These are phyloP conservation scores for Pelargonium myrrhifolium DNA, from an alignment of 441 rosid species.

Conservation along the genomic window DNA sequence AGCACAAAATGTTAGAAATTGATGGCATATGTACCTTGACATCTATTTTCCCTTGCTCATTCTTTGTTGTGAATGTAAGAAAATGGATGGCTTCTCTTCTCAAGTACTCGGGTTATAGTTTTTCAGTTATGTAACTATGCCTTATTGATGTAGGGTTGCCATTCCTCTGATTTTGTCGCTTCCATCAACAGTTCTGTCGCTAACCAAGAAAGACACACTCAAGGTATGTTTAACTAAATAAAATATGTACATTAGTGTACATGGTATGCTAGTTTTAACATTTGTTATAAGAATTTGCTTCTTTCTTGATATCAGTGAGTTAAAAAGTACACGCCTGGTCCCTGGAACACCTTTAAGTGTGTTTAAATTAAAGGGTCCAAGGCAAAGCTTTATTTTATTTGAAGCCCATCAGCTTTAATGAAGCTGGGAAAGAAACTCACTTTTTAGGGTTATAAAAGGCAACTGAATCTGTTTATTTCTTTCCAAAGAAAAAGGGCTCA, in stretches of 20 bases:
- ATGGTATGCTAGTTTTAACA: neutral
- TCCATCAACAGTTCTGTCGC: slow-evolving; percentile 72
- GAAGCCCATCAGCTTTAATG: too few species aligned
- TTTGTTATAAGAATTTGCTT: neutral
- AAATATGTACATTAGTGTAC: neutral
- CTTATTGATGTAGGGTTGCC: slow-evolving; percentile 47
- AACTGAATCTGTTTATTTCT: too few species aligned
- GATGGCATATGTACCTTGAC: neutral
- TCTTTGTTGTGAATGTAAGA: too few species aligned
- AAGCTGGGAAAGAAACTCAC: too few species aligned
- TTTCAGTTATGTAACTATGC: neutral
- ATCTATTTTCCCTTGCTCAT: too few species aligned
- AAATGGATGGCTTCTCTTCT: neutral
- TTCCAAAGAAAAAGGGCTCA: too few species aligned
- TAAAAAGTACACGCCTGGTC: too few species aligned
- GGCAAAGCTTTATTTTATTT: too few species aligned
- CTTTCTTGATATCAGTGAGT: neutral
- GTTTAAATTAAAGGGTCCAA: too few species aligned
- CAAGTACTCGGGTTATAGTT: neutral
- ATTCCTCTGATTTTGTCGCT: slow-evolving; percentile 79
- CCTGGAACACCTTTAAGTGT: too few species aligned
- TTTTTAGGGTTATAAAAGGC: too few species aligned
- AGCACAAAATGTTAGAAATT: neutral
- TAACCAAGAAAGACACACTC: slow-evolving; percentile 63
- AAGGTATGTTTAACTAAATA: slow-evolving; percentile 40